Evolutionary conservation across 257 asterid genomes (phyloP).

Genomic region (Linaria vulgaris): DNA sequence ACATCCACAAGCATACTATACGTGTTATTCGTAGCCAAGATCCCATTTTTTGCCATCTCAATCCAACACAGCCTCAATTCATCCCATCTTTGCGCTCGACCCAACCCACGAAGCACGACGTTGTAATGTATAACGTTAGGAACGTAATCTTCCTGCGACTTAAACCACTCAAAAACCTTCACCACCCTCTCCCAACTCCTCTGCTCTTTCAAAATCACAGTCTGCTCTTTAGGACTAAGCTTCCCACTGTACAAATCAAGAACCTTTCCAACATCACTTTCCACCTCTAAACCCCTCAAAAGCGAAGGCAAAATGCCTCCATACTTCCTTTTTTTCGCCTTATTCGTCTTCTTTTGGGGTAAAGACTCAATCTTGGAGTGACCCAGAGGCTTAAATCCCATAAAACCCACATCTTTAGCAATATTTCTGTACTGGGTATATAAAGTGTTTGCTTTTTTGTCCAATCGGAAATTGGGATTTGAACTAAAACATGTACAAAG

Average conservation of each 20-base stretch:
- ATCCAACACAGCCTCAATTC: constrained; percentile 94
- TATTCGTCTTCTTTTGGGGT: constrained; percentile 35
- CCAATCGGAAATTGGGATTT: constrained; percentile 18
- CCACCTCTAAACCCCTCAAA: constrained; percentile 58
- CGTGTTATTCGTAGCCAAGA: constrained; percentile 77
- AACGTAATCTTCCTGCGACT: constrained; percentile 64
- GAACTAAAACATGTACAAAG: constrained; percentile 44
- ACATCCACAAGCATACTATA: constrained; percentile 94
- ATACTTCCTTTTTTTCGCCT: constrained; percentile 50
- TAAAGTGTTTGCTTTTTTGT: constrained; percentile 18
- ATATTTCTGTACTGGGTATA: constrained; percentile 34
- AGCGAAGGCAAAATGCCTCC: constrained; percentile 72
- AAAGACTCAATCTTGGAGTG: constrained; percentile 45
- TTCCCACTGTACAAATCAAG: constrained; percentile 60
- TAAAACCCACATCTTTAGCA: constrained; percentile 34
- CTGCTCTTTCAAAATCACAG: constrained; percentile 89
- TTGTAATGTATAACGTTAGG: constrained; percentile 94
- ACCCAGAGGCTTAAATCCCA: constrained; percentile 56
- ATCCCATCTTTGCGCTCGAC: constrained; percentile 88
- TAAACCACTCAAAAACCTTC: constrained; percentile 86
- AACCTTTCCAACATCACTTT: constrained; percentile 54
- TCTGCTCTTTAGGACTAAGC: constrained; percentile 76
- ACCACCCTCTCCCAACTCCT: constrained; percentile 70
- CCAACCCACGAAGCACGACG: constrained; percentile 77
- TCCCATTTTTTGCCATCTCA: constrained; percentile 74